Base-by-base conservation (phyloP, 805 yeast genomes). In the Sugiyamaella chiloensis region DNA sequence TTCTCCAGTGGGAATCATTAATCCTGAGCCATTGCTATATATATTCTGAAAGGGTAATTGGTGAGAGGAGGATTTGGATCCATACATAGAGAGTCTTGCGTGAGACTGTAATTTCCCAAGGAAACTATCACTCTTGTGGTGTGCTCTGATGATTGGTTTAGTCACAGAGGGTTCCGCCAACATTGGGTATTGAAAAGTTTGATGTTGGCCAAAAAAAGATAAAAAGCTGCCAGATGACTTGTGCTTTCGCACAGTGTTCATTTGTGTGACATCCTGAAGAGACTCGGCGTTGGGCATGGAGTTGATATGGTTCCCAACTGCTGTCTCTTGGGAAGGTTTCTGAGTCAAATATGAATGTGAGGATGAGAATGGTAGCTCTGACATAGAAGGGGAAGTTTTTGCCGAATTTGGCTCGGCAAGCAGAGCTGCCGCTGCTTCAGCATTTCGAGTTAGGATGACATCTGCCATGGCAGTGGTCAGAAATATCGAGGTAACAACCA, bases 51-150 rank as follows among this genome's bases (percentile, higher is more conserved):
- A 14, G 4, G 42, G 42, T 5, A 26, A 23, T 14, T 40, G 32
- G 32, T 24, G 26, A 21, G 24, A 26, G 4, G 24, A 16, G 21
- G n/a, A 5, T 40, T 24, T 24, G n/a, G 24, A 20, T 16, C 23
- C 42, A 34, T 34, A 9, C 20, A 34, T 5, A 16, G 37, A 34
- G 14, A 16, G 37, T 16, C 37, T 14, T 14, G 37, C 37, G 20
- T 34, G 31, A 19, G 42, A 40, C 5, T 40, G 32, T n/a, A 46
- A 27, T 14, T 35, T 44, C 24, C 46, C 50, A 7, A 51, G 29
- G 7, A 47, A 34, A 23, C 49, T 44, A 26, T 48, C 54, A 29
- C 51, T 47, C 43, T 47, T 41, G 20, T 44, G 54, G 34, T 51
- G 54, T 23, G 52, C 50, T 29, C 45, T 51, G 30, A 51, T 30